Evolutionary conservation across 2,329 filamentous ascomycete species (phyloP).

Genomic region (Claviceps spartinae): DNA sequence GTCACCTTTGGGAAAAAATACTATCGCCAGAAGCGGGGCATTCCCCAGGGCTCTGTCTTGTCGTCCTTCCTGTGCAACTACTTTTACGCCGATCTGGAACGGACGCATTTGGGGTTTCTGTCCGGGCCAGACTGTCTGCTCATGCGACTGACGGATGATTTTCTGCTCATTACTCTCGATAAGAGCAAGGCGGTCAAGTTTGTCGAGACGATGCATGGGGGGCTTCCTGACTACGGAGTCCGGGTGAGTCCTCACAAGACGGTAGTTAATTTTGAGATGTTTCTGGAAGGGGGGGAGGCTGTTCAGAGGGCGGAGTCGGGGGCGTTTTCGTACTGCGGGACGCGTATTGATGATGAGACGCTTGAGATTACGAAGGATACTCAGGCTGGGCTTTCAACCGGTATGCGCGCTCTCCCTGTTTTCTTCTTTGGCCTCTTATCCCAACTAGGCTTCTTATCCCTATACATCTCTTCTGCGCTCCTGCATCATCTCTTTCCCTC

Average conservation of each 20-base stretch:
- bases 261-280: slow-evolving; percentile 66
- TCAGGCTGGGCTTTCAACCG: slow-evolving; percentile 21
- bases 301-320: slow-evolving; percentile 30
- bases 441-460: no score
- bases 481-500: no score
- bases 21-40: slow-evolving; percentile 77
- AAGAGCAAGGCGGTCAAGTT: slow-evolving; percentile 55
- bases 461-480: background rate
- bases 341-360: slow-evolving; percentile 58
- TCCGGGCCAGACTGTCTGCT: slow-evolving; percentile 45
- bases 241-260: slow-evolving; percentile 65
- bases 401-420: background rate
- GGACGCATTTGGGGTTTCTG: slow-evolving; percentile 54
- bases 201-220: slow-evolving; percentile 65
- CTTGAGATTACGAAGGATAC: slow-evolving; percentile 62
- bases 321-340: slow-evolving; percentile 82
- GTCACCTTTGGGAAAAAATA: slow-evolving; percentile 80
- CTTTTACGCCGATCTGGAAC: slow-evolving; percentile 85
- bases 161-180: slow-evolving; percentile 71
- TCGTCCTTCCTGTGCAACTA: slow-evolving; percentile 86
- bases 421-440: background rate
- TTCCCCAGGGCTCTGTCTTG: slow-evolving; percentile 83
- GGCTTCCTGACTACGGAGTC: slow-evolving; percentile 69
- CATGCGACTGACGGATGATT: slow-evolving; percentile 81
- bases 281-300: slow-evolving; percentile 33